These are phyloP conservation scores for Termitomyces sp. DNA, from an alignment of 768 basidiomycete genomes.

Conservation along the genomic window DNA sequence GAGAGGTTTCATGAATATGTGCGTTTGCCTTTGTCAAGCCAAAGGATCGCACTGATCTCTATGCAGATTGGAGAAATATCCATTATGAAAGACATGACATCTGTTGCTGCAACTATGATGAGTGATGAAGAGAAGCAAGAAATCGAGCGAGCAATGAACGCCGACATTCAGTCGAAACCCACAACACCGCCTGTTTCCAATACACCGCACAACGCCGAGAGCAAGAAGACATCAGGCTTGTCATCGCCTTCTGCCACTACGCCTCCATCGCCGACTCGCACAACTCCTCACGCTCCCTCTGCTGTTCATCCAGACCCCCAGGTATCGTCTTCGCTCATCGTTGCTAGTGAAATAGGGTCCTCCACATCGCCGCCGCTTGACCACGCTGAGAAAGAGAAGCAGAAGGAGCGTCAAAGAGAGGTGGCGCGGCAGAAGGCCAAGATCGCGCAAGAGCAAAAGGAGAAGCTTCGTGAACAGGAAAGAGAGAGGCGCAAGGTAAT, in stretches of 20 bases:
- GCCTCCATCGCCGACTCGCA: conserved; percentile 8
- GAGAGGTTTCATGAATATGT: conserved; percentile 89
- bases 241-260: conserved; percentile 11
- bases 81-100: conserved; percentile 90
- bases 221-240: conserved; percentile 10
- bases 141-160: conserved; percentile 67
- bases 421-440: conserved; percentile 42
- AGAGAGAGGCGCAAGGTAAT: conserved; percentile 73
- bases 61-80: conserved; percentile 92
- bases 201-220: conserved; percentile 13
- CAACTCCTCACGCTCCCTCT: conserved; percentile 9
- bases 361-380: conserved; percentile 16
- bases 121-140: conserved; percentile 90
- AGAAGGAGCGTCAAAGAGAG: conserved; percentile 30
- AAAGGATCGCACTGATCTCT: background rate
- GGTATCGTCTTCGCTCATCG: conserved; percentile 14
- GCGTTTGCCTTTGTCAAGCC: conserved; percentile 25
- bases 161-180: conserved; percentile 18
- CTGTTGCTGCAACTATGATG: conserved; percentile 81
- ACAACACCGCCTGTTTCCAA: conserved; percentile 19
- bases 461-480: conserved; percentile 79
- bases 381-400: conserved; percentile 31
- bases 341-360: conserved; percentile 14
- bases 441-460: conserved; percentile 76
- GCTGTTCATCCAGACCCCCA: conserved; percentile 9